These are phyloP conservation scores for Globisporangium sylvaticum DNA, from an alignment of 352 stramenopile species.

Conservation along the genomic window DNA sequence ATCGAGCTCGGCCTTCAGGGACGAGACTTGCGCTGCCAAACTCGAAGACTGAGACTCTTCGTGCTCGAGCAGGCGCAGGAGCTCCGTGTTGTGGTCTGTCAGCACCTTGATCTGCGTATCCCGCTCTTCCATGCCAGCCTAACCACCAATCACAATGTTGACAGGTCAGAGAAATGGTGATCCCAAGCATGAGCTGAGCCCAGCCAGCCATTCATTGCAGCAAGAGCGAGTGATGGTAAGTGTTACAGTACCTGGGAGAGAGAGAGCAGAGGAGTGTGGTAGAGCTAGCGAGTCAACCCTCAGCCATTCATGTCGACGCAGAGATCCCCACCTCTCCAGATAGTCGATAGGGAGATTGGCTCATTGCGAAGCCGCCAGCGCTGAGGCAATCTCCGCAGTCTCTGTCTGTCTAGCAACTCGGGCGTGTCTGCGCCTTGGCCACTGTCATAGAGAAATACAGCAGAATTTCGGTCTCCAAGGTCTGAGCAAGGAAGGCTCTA, in stretches of 20 bases:
- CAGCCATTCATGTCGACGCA: not conserved
- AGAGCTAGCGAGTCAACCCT: not conserved
- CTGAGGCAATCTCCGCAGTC: no score
- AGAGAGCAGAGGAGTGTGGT: not conserved
- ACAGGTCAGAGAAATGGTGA: not conserved
- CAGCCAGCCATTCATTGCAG: not conserved
- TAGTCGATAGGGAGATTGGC: slow-evolving; percentile 13
- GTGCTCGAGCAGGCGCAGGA: slow-evolving; percentile 92
- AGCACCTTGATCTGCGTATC: slow-evolving; percentile 93
- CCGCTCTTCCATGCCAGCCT: slow-evolving; percentile 77
- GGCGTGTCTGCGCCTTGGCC: no score
- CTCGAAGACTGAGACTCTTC: slow-evolving; percentile 88
- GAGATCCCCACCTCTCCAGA: slow-evolving; percentile 5
- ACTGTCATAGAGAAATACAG: no score
- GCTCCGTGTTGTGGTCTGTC: slow-evolving; percentile 94
- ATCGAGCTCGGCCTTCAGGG: slow-evolving; percentile 77
- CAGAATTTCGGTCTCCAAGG: no score
- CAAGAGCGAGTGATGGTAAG: not conserved
- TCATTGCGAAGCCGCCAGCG: slow-evolving; percentile 3
- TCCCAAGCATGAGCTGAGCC: not conserved
- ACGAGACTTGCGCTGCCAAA: slow-evolving; percentile 50
- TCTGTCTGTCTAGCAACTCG: no score
- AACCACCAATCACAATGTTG: not conserved
- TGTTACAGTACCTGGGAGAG: slow-evolving; percentile 29
- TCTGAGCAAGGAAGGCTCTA: no score